Evolutionary conservation across 2,329 filamentous ascomycete genomes (phyloP).

Genomic region (Hymenoscyphus albidus): DNA sequence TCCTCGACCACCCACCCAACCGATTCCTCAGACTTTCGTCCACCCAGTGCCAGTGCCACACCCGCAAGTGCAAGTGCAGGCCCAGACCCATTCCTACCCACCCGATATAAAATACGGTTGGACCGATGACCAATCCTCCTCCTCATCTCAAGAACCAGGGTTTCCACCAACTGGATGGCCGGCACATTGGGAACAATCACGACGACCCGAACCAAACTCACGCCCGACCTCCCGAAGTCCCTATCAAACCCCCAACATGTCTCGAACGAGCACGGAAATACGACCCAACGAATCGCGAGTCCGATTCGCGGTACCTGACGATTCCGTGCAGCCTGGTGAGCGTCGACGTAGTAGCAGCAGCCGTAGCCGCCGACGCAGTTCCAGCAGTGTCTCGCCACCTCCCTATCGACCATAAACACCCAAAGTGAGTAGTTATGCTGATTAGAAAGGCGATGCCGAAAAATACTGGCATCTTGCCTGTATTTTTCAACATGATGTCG

Average conservation of each 20-base stretch:
- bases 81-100: constrained; percentile 9
- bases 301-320: constrained; percentile 58
- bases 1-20: background rate
- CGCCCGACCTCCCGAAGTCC: background rate
- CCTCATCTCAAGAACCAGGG: constrained; percentile 14
- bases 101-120: constrained; percentile 30
- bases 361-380: too few relatives aligned
- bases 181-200: constrained; percentile 25
- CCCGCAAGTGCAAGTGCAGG: background rate
- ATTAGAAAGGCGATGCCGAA: background rate
- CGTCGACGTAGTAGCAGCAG: background rate
- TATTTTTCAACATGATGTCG: background rate
- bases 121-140: constrained; percentile 17
- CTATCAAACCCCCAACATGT: constrained; percentile 12
- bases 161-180: constrained; percentile 28
- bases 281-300: constrained; percentile 65
- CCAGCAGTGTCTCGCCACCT: background rate
- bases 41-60: background rate
- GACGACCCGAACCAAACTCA: constrained; percentile 10
- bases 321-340: background rate
- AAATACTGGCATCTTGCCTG: constrained; percentile 1
- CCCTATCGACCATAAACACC: background rate
- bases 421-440: background rate
- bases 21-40: constrained; percentile 1
- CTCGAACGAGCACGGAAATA: constrained; percentile 15